phyloP scores from a whole-genome alignment of 306 rosid genomes.

The Psophocarpus tetragonolobus region DNA sequence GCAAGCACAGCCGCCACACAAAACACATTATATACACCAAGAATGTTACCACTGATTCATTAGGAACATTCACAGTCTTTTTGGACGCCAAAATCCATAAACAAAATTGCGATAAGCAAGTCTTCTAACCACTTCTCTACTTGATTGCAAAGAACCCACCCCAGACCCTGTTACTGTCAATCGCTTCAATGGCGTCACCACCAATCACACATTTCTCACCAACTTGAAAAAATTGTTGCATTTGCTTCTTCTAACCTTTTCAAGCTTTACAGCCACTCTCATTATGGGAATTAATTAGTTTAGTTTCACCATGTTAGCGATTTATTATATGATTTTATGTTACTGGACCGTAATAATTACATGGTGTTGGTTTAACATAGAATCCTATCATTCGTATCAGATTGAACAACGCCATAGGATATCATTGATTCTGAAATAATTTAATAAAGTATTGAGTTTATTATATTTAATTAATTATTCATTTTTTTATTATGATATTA shows the following conservation, averaged over 20 bases:
- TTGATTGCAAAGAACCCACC: slow-evolving; percentile 42
- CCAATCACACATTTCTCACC: slow-evolving; percentile 50
- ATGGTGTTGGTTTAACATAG: no score
- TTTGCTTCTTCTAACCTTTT: slow-evolving; percentile 53
- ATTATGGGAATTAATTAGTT: slow-evolving; percentile 31
- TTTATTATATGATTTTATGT: neutral
- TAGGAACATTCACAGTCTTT: slow-evolving; percentile 51
- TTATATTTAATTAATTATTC: no score
- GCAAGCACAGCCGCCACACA: slow-evolving; percentile 56
- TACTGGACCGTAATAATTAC: neutral
- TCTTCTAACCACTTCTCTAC: slow-evolving; percentile 60
- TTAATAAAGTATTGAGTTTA: no score
- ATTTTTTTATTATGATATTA: no score
- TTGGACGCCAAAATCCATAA: slow-evolving; percentile 54
- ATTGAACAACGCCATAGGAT: no score
- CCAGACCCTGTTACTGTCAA: slow-evolving; percentile 74
- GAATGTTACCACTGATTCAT: slow-evolving; percentile 51
- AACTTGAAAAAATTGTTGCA: slow-evolving; percentile 40
- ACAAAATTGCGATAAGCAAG: slow-evolving; percentile 61
- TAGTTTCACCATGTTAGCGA: neutral
- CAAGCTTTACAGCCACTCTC: slow-evolving; percentile 42
- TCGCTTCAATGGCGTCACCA: slow-evolving; percentile 58
- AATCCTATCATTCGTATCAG: no score
- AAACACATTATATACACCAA: slow-evolving; percentile 42
- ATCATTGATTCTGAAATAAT: no score